Base-by-base conservation (phyloP, 2,329 filamentous ascomycete genomes). In the Aspergillus fumigatiaffinis region DNA sequence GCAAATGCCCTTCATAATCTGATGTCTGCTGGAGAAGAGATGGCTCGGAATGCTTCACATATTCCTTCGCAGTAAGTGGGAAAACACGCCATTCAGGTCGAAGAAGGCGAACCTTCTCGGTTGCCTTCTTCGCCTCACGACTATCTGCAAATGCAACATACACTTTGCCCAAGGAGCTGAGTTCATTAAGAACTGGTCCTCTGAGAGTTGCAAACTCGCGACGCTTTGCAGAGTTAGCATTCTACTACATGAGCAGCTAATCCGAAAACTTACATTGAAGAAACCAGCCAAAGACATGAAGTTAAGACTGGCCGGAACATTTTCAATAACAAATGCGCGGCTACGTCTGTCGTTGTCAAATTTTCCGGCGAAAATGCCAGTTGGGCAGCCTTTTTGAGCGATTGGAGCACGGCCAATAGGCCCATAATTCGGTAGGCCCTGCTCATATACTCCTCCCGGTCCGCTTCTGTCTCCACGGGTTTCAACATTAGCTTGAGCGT, bases 131-230 rank as follows among this genome's bases (percentile, higher is more conserved):
- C 6, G 86, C 79, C 68, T 88, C 85, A 51, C 83, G 79, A 51
- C 87, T 81, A 63, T 89, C 86, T 6, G 78, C 73, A 63, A 88
- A 87, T 4, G 79, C 80, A 25, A 86, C 72, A 56, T 80, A 82
- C 29, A 85, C 77, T 51, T 75, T 79, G 3, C 78, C 77, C 48
- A 66, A 66, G 49, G 68, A 65, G 51, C 61, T 63, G 26, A 78
- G 60, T 32, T 74, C 70, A 26, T 66, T 68, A 41, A 76, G 66
- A 50, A 75, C 68, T 55, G 76, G 71, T 17, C 71, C 68, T 57
- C 71, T 73, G 50, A 77, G 63, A n/a, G 74, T 66, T 53, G 56
- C 71, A 68, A 71, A 73, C 58, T 71, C 69, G 50, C 64, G 69
- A 26, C 71, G 71, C 70, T 71, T 59, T 42, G 17, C 41, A 49